Evolutionary conservation across 2,329 filamentous ascomycete species (phyloP).

Genomic region (Neopestalotiopsis clavispora): DNA sequence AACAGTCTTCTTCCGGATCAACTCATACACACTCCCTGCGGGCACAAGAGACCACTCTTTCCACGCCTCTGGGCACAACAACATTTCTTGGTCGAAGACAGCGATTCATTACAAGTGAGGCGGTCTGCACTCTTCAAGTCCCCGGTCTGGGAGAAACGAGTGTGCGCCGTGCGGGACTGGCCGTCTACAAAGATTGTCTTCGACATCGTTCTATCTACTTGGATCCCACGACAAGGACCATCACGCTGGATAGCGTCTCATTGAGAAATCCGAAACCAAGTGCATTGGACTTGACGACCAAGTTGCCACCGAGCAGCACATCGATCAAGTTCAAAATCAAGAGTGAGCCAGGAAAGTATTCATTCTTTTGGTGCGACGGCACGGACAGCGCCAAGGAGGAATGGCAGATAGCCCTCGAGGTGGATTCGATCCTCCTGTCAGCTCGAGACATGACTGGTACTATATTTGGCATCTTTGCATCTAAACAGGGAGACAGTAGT

Average conservation of each 20-base stretch:
- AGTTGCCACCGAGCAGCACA: neutral
- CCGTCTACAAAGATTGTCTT: neutral
- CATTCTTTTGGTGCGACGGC: neutral
- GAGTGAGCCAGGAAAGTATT: neutral
- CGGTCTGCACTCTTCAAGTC: neutral
- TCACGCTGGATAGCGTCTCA: neutral
- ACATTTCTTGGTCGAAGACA: neutral
- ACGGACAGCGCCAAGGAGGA: neutral
- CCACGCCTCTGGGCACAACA: neutral
- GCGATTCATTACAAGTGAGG: neutral
- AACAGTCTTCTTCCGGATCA: neutral
- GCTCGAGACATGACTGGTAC: conserved; percentile 1
- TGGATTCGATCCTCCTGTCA: neutral
- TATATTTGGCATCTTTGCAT: neutral
- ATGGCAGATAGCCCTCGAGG: neutral
- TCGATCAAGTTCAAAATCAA: neutral
- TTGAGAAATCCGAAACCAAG: neutral
- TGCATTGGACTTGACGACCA: neutral
- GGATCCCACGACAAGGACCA: neutral
- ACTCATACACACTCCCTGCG: neutral
- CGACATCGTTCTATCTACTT: neutral
- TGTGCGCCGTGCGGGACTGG: neutral
- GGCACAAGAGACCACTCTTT: neutral
- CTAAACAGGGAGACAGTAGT: neutral
- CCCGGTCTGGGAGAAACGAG: neutral